Base-by-base conservation (phyloP, 306 rosid genomes). In the Malus asiatica region DNA sequence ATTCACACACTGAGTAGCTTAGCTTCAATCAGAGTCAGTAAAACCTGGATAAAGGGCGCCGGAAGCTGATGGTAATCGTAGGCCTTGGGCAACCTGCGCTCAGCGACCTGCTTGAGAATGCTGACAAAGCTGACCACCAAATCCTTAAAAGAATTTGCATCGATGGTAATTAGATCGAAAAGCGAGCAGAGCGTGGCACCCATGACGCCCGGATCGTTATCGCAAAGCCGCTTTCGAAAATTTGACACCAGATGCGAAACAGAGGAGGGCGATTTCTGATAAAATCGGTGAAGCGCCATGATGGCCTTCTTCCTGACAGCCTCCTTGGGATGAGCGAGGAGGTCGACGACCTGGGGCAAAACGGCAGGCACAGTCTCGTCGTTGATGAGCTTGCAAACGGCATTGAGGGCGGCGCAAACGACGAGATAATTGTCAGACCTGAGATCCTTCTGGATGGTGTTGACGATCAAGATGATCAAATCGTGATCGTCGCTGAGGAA, bases 311-410 rank as follows among this genome's bases (percentile, higher is more conserved):
- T 96, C 57, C 98, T 60, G 16, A 96, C 98, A 8, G 96, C 89
- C 75, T 92, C 99, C 58, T 96, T 96, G 8, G 87, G 27, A 25
- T 96, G 99, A 1, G 77, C 79, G n/a, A 96, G 79, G 0, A 96
- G 87, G 35, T 96, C 99, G 8, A 96, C 91, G 2, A 96, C 90
- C 82, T 87, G 96, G 0, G 99, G 99, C 23, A 96, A 68, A 51
- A 96, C 93, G 15, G 99, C 99, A 4, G 99, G 99, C 23, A 92
- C 91, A 3, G 99, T 92, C 70, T 96, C 99, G 52, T 92, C 99
- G 73, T 92, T 90, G 29, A 96, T 96, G 65, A 96, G 90, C 75
- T 82, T 77, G 63, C 97, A 96, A 0, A 89, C 92, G 64, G 96
- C 99, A 65, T 92, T 89, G 4, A 95, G 97, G 0, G 99, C 99